Evolutionary conservation across 139 green algal genomes (phyloP).

Genomic region (Zygnema cylindricum): DNA sequence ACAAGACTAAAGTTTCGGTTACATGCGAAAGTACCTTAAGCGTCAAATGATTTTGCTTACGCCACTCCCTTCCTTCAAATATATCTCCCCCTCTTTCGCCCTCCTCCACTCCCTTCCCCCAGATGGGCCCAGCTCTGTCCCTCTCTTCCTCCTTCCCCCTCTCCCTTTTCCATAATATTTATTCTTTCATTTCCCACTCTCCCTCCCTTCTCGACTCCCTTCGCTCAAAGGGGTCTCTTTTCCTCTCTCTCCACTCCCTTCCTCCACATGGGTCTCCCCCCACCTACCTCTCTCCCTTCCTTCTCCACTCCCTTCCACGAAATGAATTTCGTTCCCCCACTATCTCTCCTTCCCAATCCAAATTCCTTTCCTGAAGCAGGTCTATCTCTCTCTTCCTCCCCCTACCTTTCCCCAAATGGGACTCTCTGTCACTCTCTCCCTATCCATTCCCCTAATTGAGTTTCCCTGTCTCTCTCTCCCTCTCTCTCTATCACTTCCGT

Average conservation of each 20-base stretch:
- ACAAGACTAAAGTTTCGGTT: too few relatives aligned
- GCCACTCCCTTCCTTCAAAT: neutral
- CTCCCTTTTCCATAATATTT: neutral
- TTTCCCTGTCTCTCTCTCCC: neutral
- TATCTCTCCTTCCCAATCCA: neutral
- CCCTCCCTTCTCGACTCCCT: too few relatives aligned
- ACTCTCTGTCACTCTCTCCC: neutral
- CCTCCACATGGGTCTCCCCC: too few relatives aligned
- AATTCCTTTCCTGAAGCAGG: neutral
- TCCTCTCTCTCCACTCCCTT: too few relatives aligned
- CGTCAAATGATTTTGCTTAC: too few relatives aligned
- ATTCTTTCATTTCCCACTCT: neutral
- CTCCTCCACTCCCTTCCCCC: neutral
- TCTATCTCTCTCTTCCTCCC: neutral
- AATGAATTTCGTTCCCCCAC: neutral
- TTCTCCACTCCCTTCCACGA: neutral
- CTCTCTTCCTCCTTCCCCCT: neutral
- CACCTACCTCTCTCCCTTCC: neutral
- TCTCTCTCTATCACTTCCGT: neutral
- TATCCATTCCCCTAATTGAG: neutral
- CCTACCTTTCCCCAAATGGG: neutral
- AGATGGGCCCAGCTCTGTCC: neutral
- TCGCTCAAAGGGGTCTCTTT: too few relatives aligned
- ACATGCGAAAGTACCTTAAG: too few relatives aligned
- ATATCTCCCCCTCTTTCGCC: neutral